Evolutionary conservation across 78 protist genomes (phyloP), one percentile per base, ranked within the genome.

Genomic region (Cavenderia fasciculata): DNA sequence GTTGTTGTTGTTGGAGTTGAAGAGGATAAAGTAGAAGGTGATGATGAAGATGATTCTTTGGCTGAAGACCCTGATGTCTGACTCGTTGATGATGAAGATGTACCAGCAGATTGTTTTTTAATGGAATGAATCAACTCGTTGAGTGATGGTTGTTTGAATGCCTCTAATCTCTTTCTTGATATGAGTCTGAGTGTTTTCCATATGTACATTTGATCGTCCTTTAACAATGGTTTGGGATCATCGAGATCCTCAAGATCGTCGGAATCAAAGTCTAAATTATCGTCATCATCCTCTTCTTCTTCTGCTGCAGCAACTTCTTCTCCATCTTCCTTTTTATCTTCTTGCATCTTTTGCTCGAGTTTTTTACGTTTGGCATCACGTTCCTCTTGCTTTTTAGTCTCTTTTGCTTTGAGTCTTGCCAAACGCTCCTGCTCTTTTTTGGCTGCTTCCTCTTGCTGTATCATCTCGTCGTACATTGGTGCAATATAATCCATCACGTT

Each of bases 211-310:
- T 47, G 65, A 31, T 82, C 63, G 41, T 82, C 78, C 21, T 59
- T 54, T 5, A 68, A 5, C 7, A 82, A 59, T 49, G 74, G 69
- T 36, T 68, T 52, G 52, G 90, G 90, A 21, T 82, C 90, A n/a
- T 82, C 90, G 18, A 82, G 36, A 68, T 82, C 90, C 19, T 72
- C 74, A 7, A 82, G 29, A 33, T 82, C 90, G 29, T 82, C 90
- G 31, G 90, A 82, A 40, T 82, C 90, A 34, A 82, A 47, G n/a
- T 25, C 40, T 33, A 46, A 52, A 3, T 29, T 23, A 8, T 74
- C 84, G n/a, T 57, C 63, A 34, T 49, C 51, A n/a, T 54, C 78
- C 19, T 65, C 78, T 14, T 31, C 49, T 2, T 54, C 66, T 12
- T 68, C 29, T 33, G 33, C 25, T 19, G 63, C 59, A 19, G 68